These are phyloP conservation scores for Nemania sp. DNA, from an alignment of 2,329 filamentous ascomycete genomes.

Conservation along the genomic window DNA sequence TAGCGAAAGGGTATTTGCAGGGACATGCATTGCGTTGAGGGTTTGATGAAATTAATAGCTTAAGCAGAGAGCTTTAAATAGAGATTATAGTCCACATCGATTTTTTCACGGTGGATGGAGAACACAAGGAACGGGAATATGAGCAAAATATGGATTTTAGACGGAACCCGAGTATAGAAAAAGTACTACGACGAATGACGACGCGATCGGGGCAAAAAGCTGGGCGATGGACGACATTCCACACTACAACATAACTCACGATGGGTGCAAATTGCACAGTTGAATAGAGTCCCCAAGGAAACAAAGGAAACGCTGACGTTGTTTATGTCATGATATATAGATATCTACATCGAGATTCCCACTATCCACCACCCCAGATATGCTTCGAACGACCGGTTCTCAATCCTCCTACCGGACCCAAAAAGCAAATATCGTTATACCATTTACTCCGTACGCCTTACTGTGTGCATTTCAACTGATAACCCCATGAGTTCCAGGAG, in stretches of 20 bases:
- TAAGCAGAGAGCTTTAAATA: not conserved
- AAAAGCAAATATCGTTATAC: not conserved
- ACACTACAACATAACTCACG: not conserved
- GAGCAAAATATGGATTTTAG: not conserved
- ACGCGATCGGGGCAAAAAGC: not conserved
- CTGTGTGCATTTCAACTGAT: not conserved
- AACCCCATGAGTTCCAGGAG: not conserved
- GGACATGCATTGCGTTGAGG: not conserved
- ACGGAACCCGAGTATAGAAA: not conserved
- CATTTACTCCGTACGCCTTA: not conserved
- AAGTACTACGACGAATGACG: not conserved
- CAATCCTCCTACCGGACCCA: not conserved
- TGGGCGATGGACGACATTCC: not conserved
- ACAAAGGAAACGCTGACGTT: not conserved
- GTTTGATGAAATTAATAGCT: too few relatives aligned
- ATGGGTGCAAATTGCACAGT: not conserved
- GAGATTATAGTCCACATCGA: not conserved
- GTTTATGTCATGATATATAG: slow-evolving; percentile 1
- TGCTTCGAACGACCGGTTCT: not conserved
- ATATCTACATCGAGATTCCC: not conserved
- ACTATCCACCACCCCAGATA: not conserved
- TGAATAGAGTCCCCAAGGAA: not conserved
- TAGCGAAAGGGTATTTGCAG: not conserved
- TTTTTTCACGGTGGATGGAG: not conserved
- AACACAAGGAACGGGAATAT: not conserved